Conservation (phyloP, 805 yeast genomes). For the Wilhelminamyces savonicus region DNA sequence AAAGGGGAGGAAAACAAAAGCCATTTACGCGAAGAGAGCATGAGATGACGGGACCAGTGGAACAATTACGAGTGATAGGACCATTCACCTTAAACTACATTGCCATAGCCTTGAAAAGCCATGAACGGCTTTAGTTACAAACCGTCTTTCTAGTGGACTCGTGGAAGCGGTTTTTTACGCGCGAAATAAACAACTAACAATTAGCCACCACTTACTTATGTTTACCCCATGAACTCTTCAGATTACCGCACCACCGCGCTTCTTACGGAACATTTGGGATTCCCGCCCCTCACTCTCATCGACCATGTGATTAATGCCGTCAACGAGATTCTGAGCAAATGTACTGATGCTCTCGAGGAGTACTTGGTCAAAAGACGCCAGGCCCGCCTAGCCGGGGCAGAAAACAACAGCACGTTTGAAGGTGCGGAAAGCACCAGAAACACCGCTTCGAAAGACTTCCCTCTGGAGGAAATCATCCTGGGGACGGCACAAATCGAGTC, state of each 20-base stretch:
- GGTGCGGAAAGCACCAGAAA: not conserved
- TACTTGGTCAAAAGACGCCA: constrained; percentile 35
- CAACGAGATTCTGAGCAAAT: constrained; percentile 74
- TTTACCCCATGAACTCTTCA: no score
- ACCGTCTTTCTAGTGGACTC: no score
- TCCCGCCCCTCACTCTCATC: constrained; percentile 72
- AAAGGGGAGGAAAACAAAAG: no score
- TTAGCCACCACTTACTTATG: no score
- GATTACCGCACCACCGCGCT: constrained; percentile 33
- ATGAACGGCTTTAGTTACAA: no score
- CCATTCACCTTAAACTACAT: no score
- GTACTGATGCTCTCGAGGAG: constrained; percentile 72
- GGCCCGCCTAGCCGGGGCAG: constrained; percentile 10
- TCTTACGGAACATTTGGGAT: constrained; percentile 81
- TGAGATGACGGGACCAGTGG: no score
- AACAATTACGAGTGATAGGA: no score
- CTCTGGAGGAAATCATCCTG: constrained; percentile 52
- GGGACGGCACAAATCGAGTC: constrained; percentile 82
- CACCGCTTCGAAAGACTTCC: constrained; percentile 6
- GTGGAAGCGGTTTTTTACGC: no score
- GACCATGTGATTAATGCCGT: constrained; percentile 88
- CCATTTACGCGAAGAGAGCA: no score
- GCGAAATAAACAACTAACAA: no score
- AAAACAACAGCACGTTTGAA: constrained; percentile 6
- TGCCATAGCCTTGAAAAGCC: no score